These are phyloP conservation scores for Diophrys appendiculata DNA, from an alignment of 73 alveolate species.

Conservation along the genomic window DNA sequence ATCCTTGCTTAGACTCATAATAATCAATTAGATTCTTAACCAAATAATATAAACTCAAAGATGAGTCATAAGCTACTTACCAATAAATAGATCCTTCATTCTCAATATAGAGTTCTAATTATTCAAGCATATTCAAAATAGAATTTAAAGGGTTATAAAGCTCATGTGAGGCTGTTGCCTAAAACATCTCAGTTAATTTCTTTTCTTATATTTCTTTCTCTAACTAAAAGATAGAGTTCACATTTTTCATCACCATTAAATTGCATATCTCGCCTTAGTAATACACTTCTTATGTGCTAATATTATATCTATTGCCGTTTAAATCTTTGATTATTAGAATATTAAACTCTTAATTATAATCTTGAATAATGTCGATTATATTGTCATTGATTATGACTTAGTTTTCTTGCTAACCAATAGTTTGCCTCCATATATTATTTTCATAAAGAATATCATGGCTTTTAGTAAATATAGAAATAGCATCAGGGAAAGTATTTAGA, in stretches of 20 bases:
- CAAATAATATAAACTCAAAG: not conserved
- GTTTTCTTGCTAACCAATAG: too few species aligned
- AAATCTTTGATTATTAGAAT: too few species aligned
- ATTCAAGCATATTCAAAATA: not conserved
- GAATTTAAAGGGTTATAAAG: not conserved
- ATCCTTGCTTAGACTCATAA: not conserved
- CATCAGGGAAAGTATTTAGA: too few species aligned
- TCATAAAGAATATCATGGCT: too few species aligned
- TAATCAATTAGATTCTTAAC: not conserved
- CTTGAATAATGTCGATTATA: too few species aligned
- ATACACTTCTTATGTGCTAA: too few species aligned
- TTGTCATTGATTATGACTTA: too few species aligned
- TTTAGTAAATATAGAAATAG: too few species aligned
- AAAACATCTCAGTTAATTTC: not conserved
- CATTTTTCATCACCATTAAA: not conserved
- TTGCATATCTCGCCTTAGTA: too few species aligned
- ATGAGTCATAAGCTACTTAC: not conserved
- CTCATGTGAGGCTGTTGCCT: not conserved
- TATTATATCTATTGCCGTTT: too few species aligned
- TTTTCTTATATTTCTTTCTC: not conserved
- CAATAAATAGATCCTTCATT: not conserved
- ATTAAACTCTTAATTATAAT: too few species aligned
- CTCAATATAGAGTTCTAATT: not conserved
- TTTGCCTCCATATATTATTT: too few species aligned
- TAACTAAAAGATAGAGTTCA: not conserved